Conservation (phyloP, 139 green algal species). For the Chlamydomonas eustigma region DNA sequence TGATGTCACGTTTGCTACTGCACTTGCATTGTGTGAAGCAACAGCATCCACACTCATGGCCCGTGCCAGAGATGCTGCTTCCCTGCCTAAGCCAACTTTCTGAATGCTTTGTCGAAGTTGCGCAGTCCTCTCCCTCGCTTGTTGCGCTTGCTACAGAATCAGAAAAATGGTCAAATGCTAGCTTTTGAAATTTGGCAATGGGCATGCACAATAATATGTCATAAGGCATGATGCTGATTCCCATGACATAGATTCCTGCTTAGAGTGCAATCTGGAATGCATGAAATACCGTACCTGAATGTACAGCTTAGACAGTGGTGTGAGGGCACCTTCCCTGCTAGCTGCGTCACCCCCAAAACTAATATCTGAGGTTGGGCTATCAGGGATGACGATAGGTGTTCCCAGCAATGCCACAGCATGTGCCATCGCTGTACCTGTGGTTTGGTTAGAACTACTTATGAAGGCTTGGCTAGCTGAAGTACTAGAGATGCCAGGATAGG, state of each 20-base stretch:
- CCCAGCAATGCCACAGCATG: neutral
- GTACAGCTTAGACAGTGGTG: slow-evolving; percentile 15
- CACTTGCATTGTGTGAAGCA: no score
- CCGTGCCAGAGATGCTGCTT: neutral
- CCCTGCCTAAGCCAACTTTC: neutral
- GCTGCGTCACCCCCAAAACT: neutral
- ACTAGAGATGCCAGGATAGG: no score
- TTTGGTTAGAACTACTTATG: no score
- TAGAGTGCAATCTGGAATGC: neutral
- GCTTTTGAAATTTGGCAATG: neutral
- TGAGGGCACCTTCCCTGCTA: neutral
- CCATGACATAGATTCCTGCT: neutral
- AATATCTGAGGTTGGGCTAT: neutral
- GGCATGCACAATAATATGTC: neutral
- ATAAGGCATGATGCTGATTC: neutral
- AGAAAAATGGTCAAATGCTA: slow-evolving; percentile 1
- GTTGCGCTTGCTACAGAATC: slow-evolving; percentile 27
- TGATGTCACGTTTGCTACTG: no score
- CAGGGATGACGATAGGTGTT: neutral
- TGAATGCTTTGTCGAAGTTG: slow-evolving; percentile 28
- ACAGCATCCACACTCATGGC: neutral
- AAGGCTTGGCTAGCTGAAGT: no score
- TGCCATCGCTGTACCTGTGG: neutral
- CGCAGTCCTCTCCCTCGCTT: slow-evolving; percentile 18
- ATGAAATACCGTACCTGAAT: slow-evolving; percentile 4